Base-by-base conservation (phyloP, 2,329 filamentous ascomycete species). In the Ophiostoma triangulosporum region DNA sequence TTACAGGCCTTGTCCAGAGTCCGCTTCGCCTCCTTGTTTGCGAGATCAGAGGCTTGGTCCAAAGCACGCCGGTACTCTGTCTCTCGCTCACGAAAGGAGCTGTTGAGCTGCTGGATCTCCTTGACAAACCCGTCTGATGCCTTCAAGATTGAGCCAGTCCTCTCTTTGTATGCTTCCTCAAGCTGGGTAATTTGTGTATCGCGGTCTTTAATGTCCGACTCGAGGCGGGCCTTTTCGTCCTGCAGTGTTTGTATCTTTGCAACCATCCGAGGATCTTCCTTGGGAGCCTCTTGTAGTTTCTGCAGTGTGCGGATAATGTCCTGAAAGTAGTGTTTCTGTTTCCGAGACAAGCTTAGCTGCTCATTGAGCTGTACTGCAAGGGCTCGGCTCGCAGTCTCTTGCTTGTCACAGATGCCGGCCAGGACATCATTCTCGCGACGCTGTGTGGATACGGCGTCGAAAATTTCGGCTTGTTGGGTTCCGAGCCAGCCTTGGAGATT, bases 61-160 rank as follows among this genome's bases (percentile, higher is more conserved):
- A 56, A 15, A 2, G 50, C 46, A 12, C 51, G 52, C 2, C 53
- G 53, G 32, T 55, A 57, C 15, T 55, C 52, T 8, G 55, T 53
- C 20, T 59, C 58, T 8, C 54, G 40, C 6, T 53, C 33, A 4
- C 35, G 40, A 8, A 54, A 51, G 1, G 31, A 29, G 24, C 33
- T 26, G n/a, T n/a, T 40, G 1, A 61, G 45, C 4, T 56, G 35
- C 14, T 45, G 52, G 1, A 57, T 22, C 4, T 57, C 40, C 1
- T 8, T 3, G 6, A 48, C 45, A 20, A 59, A 56, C n/a, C 29
- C 50, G 0, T 54, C 50, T 2, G 33, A 20, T 7, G 54, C 48
- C 1, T 31, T 27, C 3, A 52, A 3, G 2, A 52, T 22, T 1
- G 33, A 11, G 1, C 33, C 43, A 1, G 54, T 51, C 14, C 53